Evolutionary conservation across 1,139 yeast species (phyloP).

Genomic region (Hyphopichia buzzinii): DNA sequence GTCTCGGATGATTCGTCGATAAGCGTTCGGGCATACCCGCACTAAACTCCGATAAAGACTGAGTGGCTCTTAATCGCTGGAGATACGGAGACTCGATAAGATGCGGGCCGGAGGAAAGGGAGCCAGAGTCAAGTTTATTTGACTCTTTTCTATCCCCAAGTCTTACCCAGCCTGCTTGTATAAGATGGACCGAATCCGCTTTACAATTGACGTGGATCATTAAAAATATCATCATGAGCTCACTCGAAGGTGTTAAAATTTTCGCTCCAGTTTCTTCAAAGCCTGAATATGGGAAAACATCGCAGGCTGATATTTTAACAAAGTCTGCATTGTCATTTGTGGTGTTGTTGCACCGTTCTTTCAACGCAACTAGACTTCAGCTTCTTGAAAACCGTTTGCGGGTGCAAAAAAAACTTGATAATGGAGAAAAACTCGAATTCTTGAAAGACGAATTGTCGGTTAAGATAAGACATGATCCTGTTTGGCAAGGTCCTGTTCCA

Average conservation of each 20-base stretch:
- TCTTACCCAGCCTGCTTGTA: not conserved
- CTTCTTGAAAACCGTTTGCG: conserved; percentile 12
- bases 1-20: no score
- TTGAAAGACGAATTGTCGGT: conserved; percentile 9
- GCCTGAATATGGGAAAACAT: conserved; percentile 11
- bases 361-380: conserved; percentile 12
- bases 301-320: conserved; percentile 16
- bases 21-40: no score
- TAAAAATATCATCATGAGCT: not conserved
- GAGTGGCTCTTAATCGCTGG: no score
- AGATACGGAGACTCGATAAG: no score
- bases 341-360: conserved; percentile 14
- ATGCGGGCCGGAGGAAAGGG: not conserved
- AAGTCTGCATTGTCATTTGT: conserved; percentile 15
- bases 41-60: not conserved
- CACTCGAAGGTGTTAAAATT: conserved; percentile 11
- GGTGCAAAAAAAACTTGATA: conserved; percentile 12
- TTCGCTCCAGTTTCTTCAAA: conserved; percentile 10
- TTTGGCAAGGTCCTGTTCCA: conserved; percentile 16
- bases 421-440: conserved; percentile 13
- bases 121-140: not conserved
- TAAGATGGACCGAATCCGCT: not conserved
- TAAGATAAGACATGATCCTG: conserved; percentile 11
- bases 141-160: no score
- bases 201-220: not conserved